Percentiles rank a stretch among this genome's conserved stretches.
phyloP scores from a whole-genome alignment of 2,329 filamentous ascomycete species.

The Beauveria pseudobassiana region DNA sequence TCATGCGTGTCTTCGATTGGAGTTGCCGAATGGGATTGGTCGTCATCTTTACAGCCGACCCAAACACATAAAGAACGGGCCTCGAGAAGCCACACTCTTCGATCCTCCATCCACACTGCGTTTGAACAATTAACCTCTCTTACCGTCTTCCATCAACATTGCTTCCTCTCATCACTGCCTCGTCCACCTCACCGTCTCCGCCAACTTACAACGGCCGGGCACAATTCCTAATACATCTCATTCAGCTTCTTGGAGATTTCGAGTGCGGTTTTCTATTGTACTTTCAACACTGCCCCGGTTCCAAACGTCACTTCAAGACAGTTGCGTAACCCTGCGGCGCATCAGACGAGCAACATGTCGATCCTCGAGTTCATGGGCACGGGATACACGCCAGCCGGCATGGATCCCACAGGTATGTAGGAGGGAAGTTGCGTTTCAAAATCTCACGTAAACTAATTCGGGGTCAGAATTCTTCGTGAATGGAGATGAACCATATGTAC shows the following conservation, averaged over 20 bases:
- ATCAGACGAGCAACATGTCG: constrained; percentile 1
- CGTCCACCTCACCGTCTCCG: not conserved
- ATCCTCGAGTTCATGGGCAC: constrained; percentile 10
- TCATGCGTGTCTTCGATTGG: not conserved
- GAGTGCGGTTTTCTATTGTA: not conserved
- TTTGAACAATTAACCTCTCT: not conserved
- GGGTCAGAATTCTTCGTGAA: constrained; percentile 8
- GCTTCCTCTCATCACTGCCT: not conserved
- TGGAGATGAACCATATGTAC: constrained; percentile 7
- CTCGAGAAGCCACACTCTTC: not conserved
- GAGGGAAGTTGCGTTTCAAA: not conserved
- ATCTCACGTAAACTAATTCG: not conserved
- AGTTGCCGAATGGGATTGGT: not conserved
- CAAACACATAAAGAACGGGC: not conserved
- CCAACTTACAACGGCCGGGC: not conserved
- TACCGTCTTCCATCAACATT: not conserved
- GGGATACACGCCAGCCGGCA: constrained; percentile 6
- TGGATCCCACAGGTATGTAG: constrained; percentile 8
- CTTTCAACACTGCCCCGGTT: not conserved
- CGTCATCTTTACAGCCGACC: not conserved
- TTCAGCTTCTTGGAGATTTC: not conserved
- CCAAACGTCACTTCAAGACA: not conserved
- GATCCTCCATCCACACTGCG: not conserved
- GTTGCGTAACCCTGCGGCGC: not conserved
- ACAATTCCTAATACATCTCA: not conserved